Percentiles rank a stretch among this genome's conserved stretches.
These are phyloP conservation scores for Petunia hybrid DNA, from an alignment of 305 asterid genomes.

Conservation along the genomic window DNA sequence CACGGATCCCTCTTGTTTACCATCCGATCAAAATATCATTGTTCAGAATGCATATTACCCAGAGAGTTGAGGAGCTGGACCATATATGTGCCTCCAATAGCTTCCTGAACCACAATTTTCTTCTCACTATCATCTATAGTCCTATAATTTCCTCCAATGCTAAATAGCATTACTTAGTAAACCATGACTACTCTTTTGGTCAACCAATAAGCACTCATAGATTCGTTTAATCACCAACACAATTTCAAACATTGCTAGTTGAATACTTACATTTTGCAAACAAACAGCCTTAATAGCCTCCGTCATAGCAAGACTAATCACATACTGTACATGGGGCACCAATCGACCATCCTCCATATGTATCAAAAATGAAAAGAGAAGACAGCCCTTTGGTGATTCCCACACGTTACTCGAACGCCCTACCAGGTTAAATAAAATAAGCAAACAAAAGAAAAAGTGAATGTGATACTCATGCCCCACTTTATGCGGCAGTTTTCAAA, in stretches of 20 bases:
- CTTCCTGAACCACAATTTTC: neutral
- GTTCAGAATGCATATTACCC: constrained; percentile 3
- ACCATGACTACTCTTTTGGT: neutral
- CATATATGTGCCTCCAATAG: neutral
- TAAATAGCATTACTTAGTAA: neutral
- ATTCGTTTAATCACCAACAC: neutral
- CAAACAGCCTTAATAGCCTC: constrained; percentile 86
- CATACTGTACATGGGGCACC: constrained; percentile 89
- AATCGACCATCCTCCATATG: constrained; percentile 96
- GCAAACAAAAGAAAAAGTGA: constrained; percentile 22
- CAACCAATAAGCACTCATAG: neutral
- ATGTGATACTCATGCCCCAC: too few relatives aligned
- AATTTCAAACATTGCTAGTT: neutral
- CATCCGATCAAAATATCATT: neutral
- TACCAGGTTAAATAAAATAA: constrained; percentile 41
- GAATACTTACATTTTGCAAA: constrained; percentile 58
- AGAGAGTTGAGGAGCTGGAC: neutral
- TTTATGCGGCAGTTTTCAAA: too few relatives aligned
- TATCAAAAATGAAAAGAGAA: constrained; percentile 83
- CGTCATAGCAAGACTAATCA: constrained; percentile 84
- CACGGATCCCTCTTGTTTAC: neutral
- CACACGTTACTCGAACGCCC: constrained; percentile 85
- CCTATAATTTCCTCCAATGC: neutral
- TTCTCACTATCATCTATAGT: neutral
- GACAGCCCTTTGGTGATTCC: constrained; percentile 98